A percentile compares a stretch with the other conserved stretches of the same genome.
phyloP scores from a whole-genome alignment of 2,329 filamentous ascomycete genomes.

The Scedosporium boydii region DNA sequence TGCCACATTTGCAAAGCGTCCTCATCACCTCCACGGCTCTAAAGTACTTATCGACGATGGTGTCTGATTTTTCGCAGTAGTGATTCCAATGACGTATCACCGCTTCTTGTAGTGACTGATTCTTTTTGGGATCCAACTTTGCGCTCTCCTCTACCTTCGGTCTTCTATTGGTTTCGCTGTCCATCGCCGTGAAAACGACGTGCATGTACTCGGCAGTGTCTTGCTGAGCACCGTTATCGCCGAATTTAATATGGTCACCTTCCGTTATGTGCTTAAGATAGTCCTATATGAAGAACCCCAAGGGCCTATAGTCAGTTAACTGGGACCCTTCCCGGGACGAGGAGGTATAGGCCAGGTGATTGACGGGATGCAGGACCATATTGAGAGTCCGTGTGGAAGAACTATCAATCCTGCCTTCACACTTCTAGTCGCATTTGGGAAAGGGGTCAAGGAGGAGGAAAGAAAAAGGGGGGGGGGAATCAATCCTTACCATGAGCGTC shows the following conservation, averaged over 20 bases:
- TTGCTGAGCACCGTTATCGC: slow-evolving; percentile 62
- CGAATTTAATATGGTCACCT: slow-evolving; percentile 35
- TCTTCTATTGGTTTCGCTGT: slow-evolving; percentile 70
- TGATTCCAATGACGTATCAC: slow-evolving; percentile 56
- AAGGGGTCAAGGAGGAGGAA: not conserved
- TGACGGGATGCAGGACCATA: slow-evolving; percentile 3
- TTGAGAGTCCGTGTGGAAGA: slow-evolving; percentile 43
- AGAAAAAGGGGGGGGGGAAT: not conserved
- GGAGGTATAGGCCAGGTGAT: not conserved
- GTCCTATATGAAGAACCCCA: slow-evolving; percentile 34
- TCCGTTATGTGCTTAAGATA: slow-evolving; percentile 37
- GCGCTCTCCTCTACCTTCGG: slow-evolving; percentile 8
- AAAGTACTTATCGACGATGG: slow-evolving; percentile 73
- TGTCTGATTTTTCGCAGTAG: slow-evolving; percentile 59
- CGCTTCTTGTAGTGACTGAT: not conserved
- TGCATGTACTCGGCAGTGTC: slow-evolving; percentile 86
- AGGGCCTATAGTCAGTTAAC: slow-evolving; percentile 11
- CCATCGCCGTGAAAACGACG: slow-evolving; percentile 71
- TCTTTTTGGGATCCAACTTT: slow-evolving; percentile 9
- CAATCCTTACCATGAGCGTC: slow-evolving; percentile 44
- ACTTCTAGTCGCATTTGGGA: not conserved
- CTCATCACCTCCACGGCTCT: slow-evolving; percentile 66
- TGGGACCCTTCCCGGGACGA: not conserved
- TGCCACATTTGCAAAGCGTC: slow-evolving; percentile 54
- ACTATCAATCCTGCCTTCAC: slow-evolving; percentile 10